These are phyloP conservation scores for Cystofilobasidium capitatum DNA, from an alignment of 768 basidiomycete genomes.

Conservation along the genomic window DNA sequence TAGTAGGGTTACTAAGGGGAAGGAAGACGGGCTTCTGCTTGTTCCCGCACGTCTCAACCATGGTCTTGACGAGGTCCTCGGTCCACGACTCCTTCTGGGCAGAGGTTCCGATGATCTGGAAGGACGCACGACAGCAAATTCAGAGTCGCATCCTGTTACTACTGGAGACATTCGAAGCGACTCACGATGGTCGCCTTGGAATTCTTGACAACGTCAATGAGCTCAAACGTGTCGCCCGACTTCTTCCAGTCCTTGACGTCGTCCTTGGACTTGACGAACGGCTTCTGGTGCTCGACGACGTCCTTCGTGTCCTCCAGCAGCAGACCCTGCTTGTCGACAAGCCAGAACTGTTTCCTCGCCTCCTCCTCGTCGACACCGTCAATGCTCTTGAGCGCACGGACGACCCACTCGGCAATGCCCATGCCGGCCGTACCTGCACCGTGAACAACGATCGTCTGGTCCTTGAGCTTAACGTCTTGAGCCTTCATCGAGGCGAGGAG, in stretches of 20 bases:
- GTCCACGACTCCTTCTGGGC: neutral
- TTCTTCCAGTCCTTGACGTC: slow-evolving; percentile 30
- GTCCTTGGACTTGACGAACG: slow-evolving; percentile 44
- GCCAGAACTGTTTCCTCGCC: slow-evolving; percentile 53
- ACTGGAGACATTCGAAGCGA: too few species aligned
- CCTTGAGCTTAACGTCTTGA: slow-evolving; percentile 47
- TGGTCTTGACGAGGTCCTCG: slow-evolving; percentile 2
- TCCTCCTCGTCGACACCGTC: slow-evolving; percentile 47
- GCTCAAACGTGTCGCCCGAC: slow-evolving; percentile 43
- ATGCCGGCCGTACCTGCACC: slow-evolving; percentile 55
- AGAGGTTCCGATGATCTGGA: slow-evolving; percentile 38
- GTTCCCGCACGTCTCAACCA: slow-evolving; percentile 1
- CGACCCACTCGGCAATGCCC: slow-evolving; percentile 51
- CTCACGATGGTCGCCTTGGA: slow-evolving; percentile 53
- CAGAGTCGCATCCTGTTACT: too few species aligned
- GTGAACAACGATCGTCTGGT: slow-evolving; percentile 67
- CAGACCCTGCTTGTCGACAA: slow-evolving; percentile 38
- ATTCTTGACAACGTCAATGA: slow-evolving; percentile 61
- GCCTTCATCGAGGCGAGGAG: slow-evolving; percentile 32
- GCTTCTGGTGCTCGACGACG: slow-evolving; percentile 44
- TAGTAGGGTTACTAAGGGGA: slow-evolving; percentile 72
- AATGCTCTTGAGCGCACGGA: slow-evolving; percentile 35
- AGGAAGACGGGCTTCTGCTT: slow-evolving; percentile 37
- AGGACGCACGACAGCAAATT: neutral
- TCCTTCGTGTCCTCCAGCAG: slow-evolving; percentile 20